phyloP scores from a whole-genome alignment of 768 basidiomycete species.

The Phylloporus sp. region DNA sequence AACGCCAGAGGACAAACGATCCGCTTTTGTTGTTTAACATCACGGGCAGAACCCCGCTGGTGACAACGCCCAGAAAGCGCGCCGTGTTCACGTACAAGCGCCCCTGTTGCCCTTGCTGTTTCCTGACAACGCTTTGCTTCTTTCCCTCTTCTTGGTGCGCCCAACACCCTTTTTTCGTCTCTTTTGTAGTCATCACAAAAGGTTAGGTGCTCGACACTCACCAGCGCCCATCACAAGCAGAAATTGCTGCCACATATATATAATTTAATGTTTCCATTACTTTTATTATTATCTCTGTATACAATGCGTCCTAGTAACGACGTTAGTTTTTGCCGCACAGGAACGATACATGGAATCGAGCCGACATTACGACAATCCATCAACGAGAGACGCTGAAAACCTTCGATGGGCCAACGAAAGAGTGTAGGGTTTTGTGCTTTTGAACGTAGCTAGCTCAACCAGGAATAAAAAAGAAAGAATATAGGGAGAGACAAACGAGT shows the following conservation, averaged over 20 bases:
- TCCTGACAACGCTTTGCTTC: neutral
- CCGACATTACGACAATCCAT: neutral
- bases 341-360: neutral
- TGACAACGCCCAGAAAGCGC: neutral
- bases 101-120: neutral
- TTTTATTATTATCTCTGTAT: neutral
- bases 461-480: slow-evolving; percentile 1
- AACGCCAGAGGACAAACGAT: neutral
- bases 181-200: no score
- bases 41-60: no score
- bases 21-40: neutral
- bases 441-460: slow-evolving; percentile 11
- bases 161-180: no score
- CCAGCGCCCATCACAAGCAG: no score
- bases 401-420: neutral
- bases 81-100: neutral
- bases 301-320: neutral
- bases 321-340: neutral
- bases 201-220: no score
- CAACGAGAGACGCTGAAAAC: neutral
- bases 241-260: neutral
- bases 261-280: neutral
- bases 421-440: slow-evolving; percentile 10
- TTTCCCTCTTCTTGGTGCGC: neutral
- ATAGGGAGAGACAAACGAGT: slow-evolving; percentile 16